Percentiles rank a stretch among this genome's conserved stretches.
Conservation (phyloP, 1,284 basidiomycete species). For the Thelephora terrestris region DNA sequence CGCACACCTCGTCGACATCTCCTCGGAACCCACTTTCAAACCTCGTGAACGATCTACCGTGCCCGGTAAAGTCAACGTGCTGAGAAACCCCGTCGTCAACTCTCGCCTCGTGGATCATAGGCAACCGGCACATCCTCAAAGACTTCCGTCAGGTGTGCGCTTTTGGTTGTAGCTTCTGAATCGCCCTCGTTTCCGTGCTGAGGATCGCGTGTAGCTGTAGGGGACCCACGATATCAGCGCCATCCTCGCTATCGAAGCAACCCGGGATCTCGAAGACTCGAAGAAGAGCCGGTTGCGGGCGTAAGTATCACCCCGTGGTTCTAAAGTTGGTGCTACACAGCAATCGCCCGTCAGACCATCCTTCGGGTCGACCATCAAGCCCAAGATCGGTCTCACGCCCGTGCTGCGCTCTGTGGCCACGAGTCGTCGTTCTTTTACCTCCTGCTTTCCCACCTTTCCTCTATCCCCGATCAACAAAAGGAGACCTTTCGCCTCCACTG, state of each 20-base stretch:
- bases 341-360: constrained; percentile 60
- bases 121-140: constrained; percentile 49
- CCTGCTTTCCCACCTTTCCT: constrained; percentile 62
- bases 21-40: no score
- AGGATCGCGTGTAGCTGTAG: constrained; percentile 22
- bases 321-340: constrained; percentile 22
- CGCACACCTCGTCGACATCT: no score
- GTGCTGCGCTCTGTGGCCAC: no score
- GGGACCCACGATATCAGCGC: constrained; percentile 63
- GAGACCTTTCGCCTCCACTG: constrained; percentile 49
- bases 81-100: constrained; percentile 67
- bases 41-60: constrained; percentile 17
- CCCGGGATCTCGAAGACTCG: constrained; percentile 49
- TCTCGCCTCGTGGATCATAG: constrained; percentile 65
- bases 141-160: constrained; percentile 69
- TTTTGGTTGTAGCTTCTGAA: neutral
- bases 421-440: constrained; percentile 78
- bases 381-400: constrained; percentile 78
- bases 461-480: constrained; percentile 51
- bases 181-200: constrained; percentile 1
- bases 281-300: constrained; percentile 49
- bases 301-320: constrained; percentile 34
- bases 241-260: constrained; percentile 70
- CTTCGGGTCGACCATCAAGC: constrained; percentile 53
- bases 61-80: constrained; percentile 35